phyloP scores from a whole-genome alignment of 345 rosid species.

The Turritis glabra region DNA sequence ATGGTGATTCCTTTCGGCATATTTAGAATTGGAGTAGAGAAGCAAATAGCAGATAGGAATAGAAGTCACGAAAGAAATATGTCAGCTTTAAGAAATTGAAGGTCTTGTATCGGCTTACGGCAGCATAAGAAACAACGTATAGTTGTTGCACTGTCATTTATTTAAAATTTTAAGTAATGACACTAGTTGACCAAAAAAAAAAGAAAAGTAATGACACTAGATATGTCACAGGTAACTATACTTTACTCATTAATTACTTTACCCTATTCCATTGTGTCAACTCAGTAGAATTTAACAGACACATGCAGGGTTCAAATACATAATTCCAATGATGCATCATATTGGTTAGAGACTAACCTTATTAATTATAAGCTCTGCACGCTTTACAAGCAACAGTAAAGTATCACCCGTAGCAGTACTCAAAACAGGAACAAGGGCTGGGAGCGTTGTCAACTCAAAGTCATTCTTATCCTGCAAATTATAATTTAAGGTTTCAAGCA shows the following conservation, averaged over 20 bases:
- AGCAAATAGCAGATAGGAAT: neutral
- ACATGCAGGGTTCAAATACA: slow-evolving; percentile 3
- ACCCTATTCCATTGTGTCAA: neutral
- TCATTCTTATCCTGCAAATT: slow-evolving; percentile 77
- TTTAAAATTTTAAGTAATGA: neutral
- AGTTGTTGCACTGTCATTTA: neutral
- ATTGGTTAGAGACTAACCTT: slow-evolving; percentile 54
- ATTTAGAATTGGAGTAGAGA: slow-evolving; percentile 8
- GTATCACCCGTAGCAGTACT: slow-evolving; percentile 92
- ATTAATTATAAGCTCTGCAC: slow-evolving; percentile 78
- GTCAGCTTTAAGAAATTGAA: slow-evolving; percentile 11
- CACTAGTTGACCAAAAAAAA: too few species aligned
- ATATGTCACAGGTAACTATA: neutral
- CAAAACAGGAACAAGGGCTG: slow-evolving; percentile 91
- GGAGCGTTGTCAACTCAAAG: slow-evolving; percentile 83
- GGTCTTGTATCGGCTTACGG: slow-evolving; percentile 14
- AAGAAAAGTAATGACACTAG: neutral
- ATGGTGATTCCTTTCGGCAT: neutral
- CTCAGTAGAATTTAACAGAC: slow-evolving; percentile 15
- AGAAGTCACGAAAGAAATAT: neutral
- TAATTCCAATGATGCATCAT: slow-evolving; percentile 8
- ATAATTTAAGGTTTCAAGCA: slow-evolving; percentile 9
- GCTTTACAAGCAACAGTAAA: slow-evolving; percentile 77
- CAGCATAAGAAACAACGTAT: slow-evolving; percentile 6
- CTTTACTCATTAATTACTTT: slow-evolving; percentile 3